These are phyloP conservation scores for Bryoglossum gracile DNA, from an alignment of 495 filamentous ascomycete species.

Conservation along the genomic window DNA sequence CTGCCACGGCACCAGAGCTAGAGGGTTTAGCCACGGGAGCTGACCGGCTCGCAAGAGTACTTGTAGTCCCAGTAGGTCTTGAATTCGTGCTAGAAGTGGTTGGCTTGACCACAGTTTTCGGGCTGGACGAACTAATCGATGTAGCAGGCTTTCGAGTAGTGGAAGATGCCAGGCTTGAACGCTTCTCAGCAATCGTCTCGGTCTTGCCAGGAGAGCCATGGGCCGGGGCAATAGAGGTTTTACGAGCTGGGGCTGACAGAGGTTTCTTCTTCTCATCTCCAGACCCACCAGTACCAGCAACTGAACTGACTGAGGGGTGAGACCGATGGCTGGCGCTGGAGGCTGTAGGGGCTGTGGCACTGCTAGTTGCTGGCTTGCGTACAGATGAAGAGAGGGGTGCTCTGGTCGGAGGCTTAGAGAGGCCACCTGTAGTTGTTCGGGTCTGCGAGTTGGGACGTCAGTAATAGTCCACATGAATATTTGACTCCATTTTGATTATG, in stretches of 20 bases:
- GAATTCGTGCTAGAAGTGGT: slow-evolving; percentile 22
- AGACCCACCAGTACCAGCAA: no score
- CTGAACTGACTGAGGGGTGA: slow-evolving; percentile 17
- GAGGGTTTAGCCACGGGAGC: slow-evolving; percentile 30
- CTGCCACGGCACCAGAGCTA: slow-evolving; percentile 30
- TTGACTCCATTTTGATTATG: no score
- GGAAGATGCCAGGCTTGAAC: slow-evolving; percentile 6
- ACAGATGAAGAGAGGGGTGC: slow-evolving; percentile 17
- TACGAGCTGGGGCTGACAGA: slow-evolving; percentile 19
- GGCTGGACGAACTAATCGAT: slow-evolving; percentile 33
- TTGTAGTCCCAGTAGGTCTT: not conserved
- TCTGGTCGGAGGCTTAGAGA: slow-evolving; percentile 26
- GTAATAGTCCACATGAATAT: no score
- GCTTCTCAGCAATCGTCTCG: slow-evolving; percentile 30
- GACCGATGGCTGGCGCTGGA: slow-evolving; percentile 21
- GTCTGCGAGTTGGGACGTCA: no score
- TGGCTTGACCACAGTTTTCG: slow-evolving; percentile 32
- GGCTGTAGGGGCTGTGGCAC: slow-evolving; percentile 23
- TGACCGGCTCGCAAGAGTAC: slow-evolving; percentile 26
- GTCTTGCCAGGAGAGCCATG: slow-evolving; percentile 29
- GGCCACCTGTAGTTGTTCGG: slow-evolving; percentile 21
- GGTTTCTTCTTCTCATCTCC: slow-evolving; percentile 27
- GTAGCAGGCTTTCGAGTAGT: slow-evolving; percentile 24
- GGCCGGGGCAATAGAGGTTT: slow-evolving; percentile 26
- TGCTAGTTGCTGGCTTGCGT: slow-evolving; percentile 22